These are phyloP conservation scores for Colletotrichum musicola DNA, from an alignment of 2,329 filamentous ascomycete species.

Conservation along the genomic window DNA sequence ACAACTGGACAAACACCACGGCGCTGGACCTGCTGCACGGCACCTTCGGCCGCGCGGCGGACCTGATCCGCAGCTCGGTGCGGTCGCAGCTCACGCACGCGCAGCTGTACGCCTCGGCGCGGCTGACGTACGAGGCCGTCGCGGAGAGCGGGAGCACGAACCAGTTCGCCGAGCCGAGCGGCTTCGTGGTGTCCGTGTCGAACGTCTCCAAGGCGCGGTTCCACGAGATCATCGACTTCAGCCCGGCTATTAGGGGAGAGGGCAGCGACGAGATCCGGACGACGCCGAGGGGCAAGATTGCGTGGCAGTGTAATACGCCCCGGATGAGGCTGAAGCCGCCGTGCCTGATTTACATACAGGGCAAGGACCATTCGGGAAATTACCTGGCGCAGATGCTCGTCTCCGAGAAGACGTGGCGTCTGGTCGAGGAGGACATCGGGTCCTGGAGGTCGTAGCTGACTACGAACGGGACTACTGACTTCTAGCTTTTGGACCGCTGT, in stretches of 20 bases:
- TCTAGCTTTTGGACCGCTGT: too few relatives aligned
- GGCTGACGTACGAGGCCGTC: slow-evolving; percentile 28
- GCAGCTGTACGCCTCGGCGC: slow-evolving; percentile 25
- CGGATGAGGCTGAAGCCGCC: slow-evolving; percentile 26
- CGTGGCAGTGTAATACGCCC: slow-evolving; percentile 31
- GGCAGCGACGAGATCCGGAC: background rate
- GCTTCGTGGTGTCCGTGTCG: slow-evolving; percentile 27
- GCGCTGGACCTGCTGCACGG: background rate
- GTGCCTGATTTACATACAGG: slow-evolving; percentile 28
- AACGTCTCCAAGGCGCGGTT: slow-evolving; percentile 34
- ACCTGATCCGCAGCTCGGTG: slow-evolving; percentile 11
- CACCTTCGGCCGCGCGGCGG: slow-evolving; percentile 20
- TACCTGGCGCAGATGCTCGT: slow-evolving; percentile 33
- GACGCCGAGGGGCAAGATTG: slow-evolving; percentile 29
- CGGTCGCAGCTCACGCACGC: slow-evolving; percentile 25
- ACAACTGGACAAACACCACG: slow-evolving; percentile 32
- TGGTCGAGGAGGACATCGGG: slow-evolving; percentile 8
- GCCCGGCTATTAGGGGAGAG: slow-evolving; percentile 7
- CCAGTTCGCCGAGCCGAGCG: slow-evolving; percentile 26
- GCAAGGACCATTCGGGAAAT: slow-evolving; percentile 27
- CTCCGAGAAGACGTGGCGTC: slow-evolving; percentile 22
- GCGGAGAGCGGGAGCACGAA: slow-evolving; percentile 32
- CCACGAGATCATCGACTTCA: slow-evolving; percentile 33
- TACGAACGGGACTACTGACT: too few relatives aligned
- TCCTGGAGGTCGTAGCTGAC: background rate